Conservation (phyloP, 129 eudicot species). For the Artemisia argyi region DNA sequence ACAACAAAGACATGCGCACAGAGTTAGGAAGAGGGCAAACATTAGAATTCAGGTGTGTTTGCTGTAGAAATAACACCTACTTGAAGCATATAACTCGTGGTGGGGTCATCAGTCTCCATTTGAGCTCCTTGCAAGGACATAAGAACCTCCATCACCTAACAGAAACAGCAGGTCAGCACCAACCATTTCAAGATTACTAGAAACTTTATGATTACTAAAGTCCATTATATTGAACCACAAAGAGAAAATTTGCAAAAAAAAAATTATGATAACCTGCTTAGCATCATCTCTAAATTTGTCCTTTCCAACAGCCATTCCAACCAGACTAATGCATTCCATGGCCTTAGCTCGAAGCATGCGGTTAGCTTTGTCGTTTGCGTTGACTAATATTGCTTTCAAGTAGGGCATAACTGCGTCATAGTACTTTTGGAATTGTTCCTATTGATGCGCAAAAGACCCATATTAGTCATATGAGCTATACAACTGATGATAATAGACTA, state of each 20-base stretch:
- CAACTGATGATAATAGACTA: conserved; percentile 9
- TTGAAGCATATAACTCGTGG: conserved; percentile 99
- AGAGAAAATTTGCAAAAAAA: background rate
- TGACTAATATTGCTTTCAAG: conserved; percentile 83
- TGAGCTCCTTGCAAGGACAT: conserved; percentile 97
- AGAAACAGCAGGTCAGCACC: conserved; percentile 5
- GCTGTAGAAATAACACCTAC: conserved; percentile 39
- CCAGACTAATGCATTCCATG: conserved; percentile 99
- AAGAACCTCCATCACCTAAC: conserved; percentile 97
- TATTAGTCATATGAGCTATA: conserved; percentile 10
- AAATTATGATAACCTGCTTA: conserved; percentile 62
- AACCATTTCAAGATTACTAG: background rate
- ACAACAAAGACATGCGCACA: background rate
- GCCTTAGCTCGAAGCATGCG: conserved; percentile 99
- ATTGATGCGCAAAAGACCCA: conserved; percentile 22
- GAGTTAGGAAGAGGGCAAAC: background rate
- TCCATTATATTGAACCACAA: no score
- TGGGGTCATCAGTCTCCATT: conserved; percentile 98
- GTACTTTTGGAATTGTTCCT: conserved; percentile 99
- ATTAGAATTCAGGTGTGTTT: conserved; percentile 3
- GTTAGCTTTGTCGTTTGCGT: conserved; percentile 94
- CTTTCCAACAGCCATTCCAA: conserved; percentile 99
- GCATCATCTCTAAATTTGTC: conserved; percentile 97
- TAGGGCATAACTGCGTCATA: conserved; percentile 99
- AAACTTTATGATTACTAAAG: background rate